Evolutionary conservation across 208 protist species (phyloP).

Genomic region (Acanthamoeba castellanii): DNA sequence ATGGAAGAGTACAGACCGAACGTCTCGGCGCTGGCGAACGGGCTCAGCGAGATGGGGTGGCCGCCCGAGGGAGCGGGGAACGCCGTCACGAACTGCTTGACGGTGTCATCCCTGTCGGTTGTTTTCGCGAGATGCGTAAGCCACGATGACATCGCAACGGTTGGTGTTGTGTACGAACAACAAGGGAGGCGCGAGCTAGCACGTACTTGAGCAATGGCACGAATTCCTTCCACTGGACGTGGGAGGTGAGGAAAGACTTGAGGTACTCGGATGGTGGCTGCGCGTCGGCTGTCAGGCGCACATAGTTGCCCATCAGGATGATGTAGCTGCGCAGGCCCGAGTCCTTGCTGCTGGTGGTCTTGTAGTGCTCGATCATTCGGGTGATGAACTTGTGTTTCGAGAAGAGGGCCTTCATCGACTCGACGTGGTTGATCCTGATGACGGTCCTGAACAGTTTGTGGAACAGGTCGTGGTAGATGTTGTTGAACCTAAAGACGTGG

Average conservation of each 20-base stretch:
- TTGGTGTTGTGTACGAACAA: neutral
- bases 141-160: too few species aligned
- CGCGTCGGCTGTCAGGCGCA: constrained; percentile 24
- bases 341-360: constrained; percentile 25
- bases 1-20: constrained; percentile 51
- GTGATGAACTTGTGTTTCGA: constrained; percentile 50
- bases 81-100: constrained; percentile 7
- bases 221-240: constrained; percentile 37
- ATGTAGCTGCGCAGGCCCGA: constrained; percentile 59
- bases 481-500: constrained; percentile 17
- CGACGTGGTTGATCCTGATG: constrained; percentile 45
- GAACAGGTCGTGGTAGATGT: constrained; percentile 67
- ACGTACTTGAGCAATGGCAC: constrained; percentile 51
- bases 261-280: constrained; percentile 63
- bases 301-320: constrained; percentile 53
- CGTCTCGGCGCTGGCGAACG: constrained; percentile 26
- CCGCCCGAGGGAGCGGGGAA: constrained; percentile 62
- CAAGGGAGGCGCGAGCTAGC: neutral
- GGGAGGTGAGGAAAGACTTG: constrained; percentile 34
- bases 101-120: constrained; percentile 20
- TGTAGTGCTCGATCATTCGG: constrained; percentile 54
- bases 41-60: constrained; percentile 24
- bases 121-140: neutral
- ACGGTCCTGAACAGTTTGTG: constrained; percentile 51
- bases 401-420: constrained; percentile 30